Evolutionary conservation across 2,329 filamentous ascomycete genomes (phyloP).

Genomic region (Hypoxylon sp.): DNA sequence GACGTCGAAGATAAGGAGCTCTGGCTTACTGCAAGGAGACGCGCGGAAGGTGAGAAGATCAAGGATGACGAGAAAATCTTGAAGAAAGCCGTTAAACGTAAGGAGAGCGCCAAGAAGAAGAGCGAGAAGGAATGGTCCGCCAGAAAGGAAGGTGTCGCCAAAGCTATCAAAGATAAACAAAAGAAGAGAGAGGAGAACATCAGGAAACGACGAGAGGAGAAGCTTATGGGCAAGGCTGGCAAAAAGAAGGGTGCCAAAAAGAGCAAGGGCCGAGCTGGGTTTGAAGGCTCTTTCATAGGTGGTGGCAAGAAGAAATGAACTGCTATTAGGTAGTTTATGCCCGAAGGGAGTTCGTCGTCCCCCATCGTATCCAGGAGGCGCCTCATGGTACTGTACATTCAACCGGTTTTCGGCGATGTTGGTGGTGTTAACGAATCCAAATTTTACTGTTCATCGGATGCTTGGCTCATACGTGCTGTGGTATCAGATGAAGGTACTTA

Average conservation of each 20-base stretch:
- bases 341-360: conserved; percentile 2
- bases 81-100: conserved; percentile 95
- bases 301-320: conserved; percentile 61
- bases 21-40: conserved; percentile 92
- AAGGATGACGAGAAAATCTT: conserved; percentile 87
- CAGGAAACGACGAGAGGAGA: conserved; percentile 80
- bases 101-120: conserved; percentile 91
- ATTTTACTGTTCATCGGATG: not conserved
- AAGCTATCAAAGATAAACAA: conserved; percentile 83
- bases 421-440: conserved; percentile 14
- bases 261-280: conserved; percentile 70
- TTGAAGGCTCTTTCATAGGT: conserved; percentile 77
- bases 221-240: conserved; percentile 70
- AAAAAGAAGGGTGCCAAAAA: conserved; percentile 67
- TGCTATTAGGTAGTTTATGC: not conserved
- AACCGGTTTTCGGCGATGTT: not conserved
- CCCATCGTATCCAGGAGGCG: not conserved
- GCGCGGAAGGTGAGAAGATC: conserved; percentile 90
- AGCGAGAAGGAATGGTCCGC: conserved; percentile 90
- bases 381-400: conserved; percentile 22
- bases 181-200: conserved; percentile 87
- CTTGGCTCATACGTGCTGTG: not conserved
- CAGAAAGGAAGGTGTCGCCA: conserved; percentile 78
- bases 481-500: not conserved
- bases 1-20: conserved; percentile 94